Base-by-base conservation (phyloP, 352 stramenopile species). In the Blastocystis sp. region DNA sequence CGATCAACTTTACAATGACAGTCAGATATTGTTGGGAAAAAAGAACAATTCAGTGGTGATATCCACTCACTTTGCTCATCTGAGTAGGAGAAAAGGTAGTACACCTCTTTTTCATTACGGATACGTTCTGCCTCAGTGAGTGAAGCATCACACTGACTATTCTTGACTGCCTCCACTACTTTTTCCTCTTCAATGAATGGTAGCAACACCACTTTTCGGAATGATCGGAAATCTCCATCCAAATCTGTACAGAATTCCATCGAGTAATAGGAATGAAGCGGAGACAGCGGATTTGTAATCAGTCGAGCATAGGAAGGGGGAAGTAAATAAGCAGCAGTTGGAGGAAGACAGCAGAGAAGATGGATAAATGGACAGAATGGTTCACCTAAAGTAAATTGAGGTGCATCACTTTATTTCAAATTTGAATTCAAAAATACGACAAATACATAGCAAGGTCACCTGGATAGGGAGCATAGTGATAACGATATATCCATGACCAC, bases 401-500 rank as follows among this genome's bases (percentile, higher is more conserved):
- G 89, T 39, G 90, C 92, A 90, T 94, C 92, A 90, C 93, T 91
- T 97, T 91, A 34, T 24, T n/a, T 62, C 75, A 43, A 45, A 90
- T 13, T 50, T 20, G 18, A 24, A 39, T 7, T 9, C 8, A 13
- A 18, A 11, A 13, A 20, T 59, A 59, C 54, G 20, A 8, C 26
- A 93, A 91, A 39, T 98, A 94, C 87, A 98, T 94, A 0, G 94
- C 97, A 50, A 99, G 92, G 93, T 99, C 97, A 1, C 95, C 98
- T 20, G 98, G 93, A 93, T 99, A 99, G 3, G 97, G 97, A 7
- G 96, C 95, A 91, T 99, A 99, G 92, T 99, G 97, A 90, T 98
- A 98, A 4, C 96, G 96, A 91, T 97, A 99, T 90, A 97, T 99
- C 97, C 97, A 99, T 37, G 95, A 95, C 97, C 97, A 99, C 4